A percentile compares a stretch with the other conserved stretches of the same genome.
Evolutionary conservation across 2,329 filamentous ascomycete species (phyloP).

Genomic region (Colletotrichum salicis): DNA sequence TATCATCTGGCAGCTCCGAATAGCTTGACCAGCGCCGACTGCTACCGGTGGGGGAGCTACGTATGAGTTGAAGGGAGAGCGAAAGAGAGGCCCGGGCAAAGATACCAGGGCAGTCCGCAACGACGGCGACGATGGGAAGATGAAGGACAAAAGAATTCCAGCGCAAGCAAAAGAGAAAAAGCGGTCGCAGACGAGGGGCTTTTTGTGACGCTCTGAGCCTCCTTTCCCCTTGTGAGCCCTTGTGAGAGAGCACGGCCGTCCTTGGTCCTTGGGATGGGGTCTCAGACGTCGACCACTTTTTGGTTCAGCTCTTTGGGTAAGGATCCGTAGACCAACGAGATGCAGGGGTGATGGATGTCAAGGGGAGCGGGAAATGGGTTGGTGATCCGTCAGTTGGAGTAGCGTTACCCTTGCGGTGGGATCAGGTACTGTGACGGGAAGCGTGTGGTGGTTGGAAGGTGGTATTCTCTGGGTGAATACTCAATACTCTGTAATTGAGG

Average conservation of each 20-base stretch:
- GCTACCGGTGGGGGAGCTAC: neutral
- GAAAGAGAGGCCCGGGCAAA: slow-evolving; percentile 4
- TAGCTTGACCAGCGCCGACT: slow-evolving; percentile 17
- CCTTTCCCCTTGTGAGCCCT: slow-evolving; percentile 21
- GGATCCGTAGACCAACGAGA: slow-evolving; percentile 31
- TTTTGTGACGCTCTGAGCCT: slow-evolving; percentile 34
- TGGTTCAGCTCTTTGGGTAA: slow-evolving; percentile 31
- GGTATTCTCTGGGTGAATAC: neutral
- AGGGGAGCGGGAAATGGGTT: slow-evolving; percentile 23
- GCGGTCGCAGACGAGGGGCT: slow-evolving; percentile 24
- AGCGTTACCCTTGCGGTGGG: slow-evolving; percentile 14
- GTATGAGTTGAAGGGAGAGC: neutral
- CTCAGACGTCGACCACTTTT: slow-evolving; percentile 34
- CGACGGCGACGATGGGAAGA: slow-evolving; percentile 6
- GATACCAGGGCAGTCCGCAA: slow-evolving; percentile 1
- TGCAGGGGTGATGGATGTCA: slow-evolving; percentile 19
- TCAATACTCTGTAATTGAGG: neutral
- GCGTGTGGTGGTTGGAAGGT: slow-evolving; percentile 9
- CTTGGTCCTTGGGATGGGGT: slow-evolving; percentile 10
- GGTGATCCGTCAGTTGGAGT: slow-evolving; percentile 26
- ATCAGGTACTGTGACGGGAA: neutral
- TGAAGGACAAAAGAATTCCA: slow-evolving; percentile 12
- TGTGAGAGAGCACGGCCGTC: slow-evolving; percentile 16
- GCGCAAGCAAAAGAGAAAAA: neutral
- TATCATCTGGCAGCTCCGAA: slow-evolving; percentile 21